Evolutionary conservation across 345 rosid species (phyloP).

Genomic region (Murraya koenigii): DNA sequence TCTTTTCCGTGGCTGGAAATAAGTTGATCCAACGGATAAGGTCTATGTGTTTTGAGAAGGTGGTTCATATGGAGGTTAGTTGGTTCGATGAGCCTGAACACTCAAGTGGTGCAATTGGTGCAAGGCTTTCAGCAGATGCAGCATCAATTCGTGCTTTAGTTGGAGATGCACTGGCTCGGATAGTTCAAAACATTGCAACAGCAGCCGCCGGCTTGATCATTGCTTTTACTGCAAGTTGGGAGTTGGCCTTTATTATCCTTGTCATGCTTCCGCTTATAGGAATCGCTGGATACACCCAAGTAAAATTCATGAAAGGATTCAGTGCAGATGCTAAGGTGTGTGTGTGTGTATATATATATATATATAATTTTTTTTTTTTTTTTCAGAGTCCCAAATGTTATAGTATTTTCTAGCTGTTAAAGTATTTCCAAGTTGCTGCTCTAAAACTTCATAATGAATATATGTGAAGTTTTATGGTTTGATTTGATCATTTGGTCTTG

Average conservation of each 20-base stretch:
- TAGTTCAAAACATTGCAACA: slow-evolving; percentile 58
- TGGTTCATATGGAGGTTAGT: slow-evolving; percentile 75
- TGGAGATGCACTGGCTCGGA: slow-evolving; percentile 69
- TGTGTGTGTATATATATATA: too few relatives aligned
- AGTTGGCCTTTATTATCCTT: slow-evolving; percentile 58
- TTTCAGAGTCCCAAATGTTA: too few relatives aligned
- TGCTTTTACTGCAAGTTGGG: slow-evolving; percentile 70
- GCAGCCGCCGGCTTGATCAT: slow-evolving; percentile 65
- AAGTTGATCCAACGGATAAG: slow-evolving; percentile 64
- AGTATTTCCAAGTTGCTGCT: background rate
- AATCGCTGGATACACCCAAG: slow-evolving; percentile 54
- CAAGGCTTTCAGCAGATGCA: slow-evolving; percentile 89
- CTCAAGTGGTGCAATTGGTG: slow-evolving; percentile 81
- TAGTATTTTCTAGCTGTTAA: background rate
- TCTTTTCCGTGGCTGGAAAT: slow-evolving; percentile 72
- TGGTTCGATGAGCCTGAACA: slow-evolving; percentile 80
- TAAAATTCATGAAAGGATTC: slow-evolving; percentile 73
- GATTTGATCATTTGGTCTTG: background rate
- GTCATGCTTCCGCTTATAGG: slow-evolving; percentile 64
- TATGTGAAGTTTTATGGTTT: background rate
- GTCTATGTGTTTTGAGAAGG: slow-evolving; percentile 77
- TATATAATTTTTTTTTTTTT: too few relatives aligned
- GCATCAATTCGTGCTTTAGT: slow-evolving; percentile 65
- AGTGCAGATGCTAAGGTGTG: slow-evolving; percentile 81
- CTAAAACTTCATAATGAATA: background rate